Base-by-base conservation (phyloP, 2,329 filamentous ascomycete species). In the Pyrenophora tritici-repentis region DNA sequence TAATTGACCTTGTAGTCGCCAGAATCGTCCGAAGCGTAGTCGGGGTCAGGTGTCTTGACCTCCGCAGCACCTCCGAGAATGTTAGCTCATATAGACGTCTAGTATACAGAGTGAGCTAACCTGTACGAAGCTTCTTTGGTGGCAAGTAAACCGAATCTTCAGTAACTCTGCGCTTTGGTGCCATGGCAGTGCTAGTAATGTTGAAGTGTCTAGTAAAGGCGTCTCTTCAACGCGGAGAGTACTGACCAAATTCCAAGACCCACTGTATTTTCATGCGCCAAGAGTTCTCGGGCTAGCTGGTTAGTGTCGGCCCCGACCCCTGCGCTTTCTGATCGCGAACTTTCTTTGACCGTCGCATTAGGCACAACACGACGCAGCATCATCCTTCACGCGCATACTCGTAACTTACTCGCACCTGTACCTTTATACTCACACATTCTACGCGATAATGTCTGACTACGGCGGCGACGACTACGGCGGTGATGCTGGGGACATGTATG, bases 361-460 rank as follows among this genome's bases (percentile, higher is more conserved):
- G 47, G 17, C 32, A 54, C 51, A 29, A 41, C 53, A 38, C 42
- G 42, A 36, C 46, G 50, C 33, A 39, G 34, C 36, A 45, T 32
- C 32, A 40, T 43, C 36, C 41, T 29, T 4, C 38, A 43, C 42
- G 34, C 37, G 32, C 46, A 46, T 10, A 51, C 29, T 14, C 14
- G n/a, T 22, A 42, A 17, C 38, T 16, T 20, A 2, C 22, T 41
- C 32, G 7, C 20, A n/a, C 22, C 39, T 13, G 24, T 42, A 32
- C 16, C 31, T 40, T 22, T 42, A 10, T 31, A 31, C 24, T 47
- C 13, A n/a, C 8, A 36, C 32, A 32, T 14, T 22, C n/a, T 34
- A 40, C 32, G 48, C 54, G 39, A 66, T 18, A 31, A 79, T 79
- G 77, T 77, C 74, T 56, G 77, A 79, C 68, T 77, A 76, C 63